These are phyloP conservation scores for Solanum ossicruentum DNA, from an alignment of 257 asterid genomes.

Conservation along the genomic window DNA sequence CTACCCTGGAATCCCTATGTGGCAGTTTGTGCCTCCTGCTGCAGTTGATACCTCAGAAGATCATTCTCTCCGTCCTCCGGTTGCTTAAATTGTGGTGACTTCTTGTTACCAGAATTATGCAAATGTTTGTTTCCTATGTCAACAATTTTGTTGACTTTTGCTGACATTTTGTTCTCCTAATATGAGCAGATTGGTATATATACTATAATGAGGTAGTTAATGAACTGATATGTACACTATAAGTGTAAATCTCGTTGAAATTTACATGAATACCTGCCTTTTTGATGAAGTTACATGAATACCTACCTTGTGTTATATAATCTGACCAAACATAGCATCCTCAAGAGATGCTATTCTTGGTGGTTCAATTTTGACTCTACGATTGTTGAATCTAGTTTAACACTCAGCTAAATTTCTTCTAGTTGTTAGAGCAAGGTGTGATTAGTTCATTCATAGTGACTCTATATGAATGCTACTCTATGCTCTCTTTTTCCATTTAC, in stretches of 20 bases:
- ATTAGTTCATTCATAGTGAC: background rate
- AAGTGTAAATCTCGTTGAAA: background rate
- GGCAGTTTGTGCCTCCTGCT: constrained; percentile 37
- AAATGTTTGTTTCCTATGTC: background rate
- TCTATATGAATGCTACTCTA: background rate
- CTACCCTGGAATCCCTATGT: constrained; percentile 35
- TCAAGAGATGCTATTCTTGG: background rate
- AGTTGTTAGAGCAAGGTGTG: background rate
- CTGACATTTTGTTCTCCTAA: background rate
- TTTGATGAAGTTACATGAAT: background rate
- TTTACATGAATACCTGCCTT: background rate
- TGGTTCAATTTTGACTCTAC: background rate
- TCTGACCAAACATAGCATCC: background rate
- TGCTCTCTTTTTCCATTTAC: background rate
- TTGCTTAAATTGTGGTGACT: constrained; percentile 17
- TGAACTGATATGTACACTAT: background rate
- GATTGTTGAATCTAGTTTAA: no score
- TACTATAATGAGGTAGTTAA: background rate
- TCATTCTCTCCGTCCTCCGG: constrained; percentile 33
- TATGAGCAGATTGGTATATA: background rate
- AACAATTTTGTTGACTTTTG: background rate
- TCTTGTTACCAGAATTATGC: background rate
- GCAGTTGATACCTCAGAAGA: constrained; percentile 40
- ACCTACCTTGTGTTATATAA: background rate
- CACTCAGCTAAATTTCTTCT: background rate